Evolutionary conservation across 2,329 filamentous ascomycete genomes (phyloP), one percentile per base, ranked within the genome.

Genomic region (Sclerotinia spermophila): DNA sequence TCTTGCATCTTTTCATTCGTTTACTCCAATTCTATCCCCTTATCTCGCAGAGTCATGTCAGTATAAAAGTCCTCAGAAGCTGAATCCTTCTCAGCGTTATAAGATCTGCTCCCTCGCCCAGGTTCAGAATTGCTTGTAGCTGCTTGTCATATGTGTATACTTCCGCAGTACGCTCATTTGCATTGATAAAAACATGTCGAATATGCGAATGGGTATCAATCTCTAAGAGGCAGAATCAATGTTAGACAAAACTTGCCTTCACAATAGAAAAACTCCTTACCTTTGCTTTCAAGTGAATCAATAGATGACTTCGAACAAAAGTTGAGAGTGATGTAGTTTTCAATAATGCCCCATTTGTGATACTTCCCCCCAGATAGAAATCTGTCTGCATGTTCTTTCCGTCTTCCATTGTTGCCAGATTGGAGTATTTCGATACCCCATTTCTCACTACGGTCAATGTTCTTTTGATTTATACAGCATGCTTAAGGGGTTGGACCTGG

Each of bases 241-340:
- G 5, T 66, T 55, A 53, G 62, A 27, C 30, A n/a, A 66, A 2
- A 53, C 27, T 66, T 8, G 17, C 8, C 40, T 55, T 33, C 10
- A 55, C 40, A 66, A 8, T 40, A 27, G 45, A 27, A 42, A 10
- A 8, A 6, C 13, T 21, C n/a, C 6, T 40, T 19, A 53, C 62
- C 62, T 40, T 53, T 21, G 62, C 53, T 13, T 40, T 53, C 8
- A 24, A 66, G 24, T 5, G 45, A 10, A 27, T 66, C 33, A 35
- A 66, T 11, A 30, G 45, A 51, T 21, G 62, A 66, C 5, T 55
- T 66, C 2, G 62, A 30, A 30, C 62, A 66, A 42, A 66, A 53
- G 38, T 66, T 66, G 8, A 66, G 62, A 66, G 53, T 66, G 4
- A 66, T 66, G 10, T 42, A 53, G 40, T 66, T 24, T 51, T 66